Base-by-base conservation (phyloP, 192 early-diverging fungal species). In the Spizellomyces sp. region DNA sequence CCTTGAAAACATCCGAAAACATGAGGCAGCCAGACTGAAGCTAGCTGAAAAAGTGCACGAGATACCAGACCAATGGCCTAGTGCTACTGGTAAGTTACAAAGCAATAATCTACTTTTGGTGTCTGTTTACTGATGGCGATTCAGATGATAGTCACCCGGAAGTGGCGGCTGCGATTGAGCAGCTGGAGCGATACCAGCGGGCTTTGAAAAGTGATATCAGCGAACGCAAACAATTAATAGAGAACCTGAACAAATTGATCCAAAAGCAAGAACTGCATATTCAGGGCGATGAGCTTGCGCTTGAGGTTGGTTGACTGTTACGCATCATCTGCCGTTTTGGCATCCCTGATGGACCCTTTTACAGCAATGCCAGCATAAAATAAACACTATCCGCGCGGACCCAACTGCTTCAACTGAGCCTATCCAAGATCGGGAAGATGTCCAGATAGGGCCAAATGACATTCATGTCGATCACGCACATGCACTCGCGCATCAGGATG, bases 21-120 rank as follows among this genome's bases (percentile, higher is more conserved):
- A 75, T 81, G 5, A 79, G 75, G 61, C 14, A 66, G 54, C 4
- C 22, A n/a, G 73, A 62, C 9, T 69, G 66, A 63, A 64, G 75
- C 9, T 58, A 22, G 8, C 47, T 64, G 45, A 62, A 79, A 5
- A 68, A 36, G 27, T 36, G 27, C 27, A 36, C 27, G 72, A 64
- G 62, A 70, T 8, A 15, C 41, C 17, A 36, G 77, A 12, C 48
- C 45, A 14, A 59, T 10, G 59, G 19, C 14, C 19, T 55, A 19
- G 19, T 55, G 54, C 15, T 15, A 3, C 19, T 55, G 15, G 15
- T 15, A n/a, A 19, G 54, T 55, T 15, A 2, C 15, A 0, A 19
- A 55, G 19, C 15, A 55, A 19, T 55, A 15, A 55, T n/a, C 59
- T 61, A 41, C 19, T 22, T 14, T 61, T 27, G 12, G n/a, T 48